Base-by-base conservation (phyloP, 2,329 filamentous ascomycete species). In the Colletotrichum zoysiae region DNA sequence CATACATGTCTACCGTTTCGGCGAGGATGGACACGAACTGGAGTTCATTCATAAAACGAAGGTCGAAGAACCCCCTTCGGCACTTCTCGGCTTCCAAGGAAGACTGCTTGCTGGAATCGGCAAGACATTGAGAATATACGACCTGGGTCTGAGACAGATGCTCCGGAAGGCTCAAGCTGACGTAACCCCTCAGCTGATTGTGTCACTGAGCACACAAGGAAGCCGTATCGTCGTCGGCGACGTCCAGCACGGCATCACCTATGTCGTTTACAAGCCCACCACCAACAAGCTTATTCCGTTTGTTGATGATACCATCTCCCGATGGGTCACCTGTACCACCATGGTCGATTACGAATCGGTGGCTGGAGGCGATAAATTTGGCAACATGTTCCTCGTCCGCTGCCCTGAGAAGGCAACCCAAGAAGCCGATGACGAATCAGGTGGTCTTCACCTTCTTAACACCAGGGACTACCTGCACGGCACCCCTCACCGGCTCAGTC, bases 281-380 rank as follows among this genome's bases (percentile, higher is more conserved):
- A 93, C 95, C 75, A 98, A 98, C 82, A 93, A 92, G 77, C 86
- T 99, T 59, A 97, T 99, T 71, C 93, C 95, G 0, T 99, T 99
- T 78, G 93, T 89, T 23, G 96, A 99, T 79, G 96, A 99, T 79
- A 92, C 91, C 8, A 88, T 98, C 73, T 88, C 95, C 62, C 91
- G 96, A 42, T 98, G 95, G 93, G 97, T 94, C 1, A 97, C 94
- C 0, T 93, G 93, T 76, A 92, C 93, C 0, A 89, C 95, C 3
- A 97, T 99, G 94, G 91, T 98, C 2, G 96, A 99, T 82, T 99
- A 99, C 81, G 96, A 99, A 80, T 97, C 96, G 1, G 91, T 93
- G 33, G 95, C 95, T 3, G 96, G 95, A 46, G 95, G 95, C 46
- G 96, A 99, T 84, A 98, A 98, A 79, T 99, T 99, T 75, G 97